A percentile compares a stretch with the other conserved stretches of the same genome.
phyloP scores from a whole-genome alignment of 73 alveolate genomes.

The Breviolum minutum region DNA sequence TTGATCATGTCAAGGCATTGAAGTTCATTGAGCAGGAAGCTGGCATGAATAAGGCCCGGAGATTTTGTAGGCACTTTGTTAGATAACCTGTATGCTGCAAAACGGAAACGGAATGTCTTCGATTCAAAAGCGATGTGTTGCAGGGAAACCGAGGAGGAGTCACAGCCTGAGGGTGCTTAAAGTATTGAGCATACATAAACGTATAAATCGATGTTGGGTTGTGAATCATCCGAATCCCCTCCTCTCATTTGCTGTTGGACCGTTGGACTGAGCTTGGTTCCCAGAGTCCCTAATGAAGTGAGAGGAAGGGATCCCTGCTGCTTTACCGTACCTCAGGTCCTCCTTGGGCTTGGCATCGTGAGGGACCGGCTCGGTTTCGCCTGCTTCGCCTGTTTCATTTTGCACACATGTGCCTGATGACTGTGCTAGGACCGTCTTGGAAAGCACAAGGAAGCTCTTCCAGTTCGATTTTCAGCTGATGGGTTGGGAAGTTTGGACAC shows the following conservation, averaged over 20 bases:
- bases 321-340: not conserved
- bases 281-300: not conserved
- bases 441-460: slow-evolving; percentile 91
- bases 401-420: not conserved
- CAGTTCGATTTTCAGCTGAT: slow-evolving; percentile 4
- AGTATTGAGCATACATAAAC: too few relatives aligned
- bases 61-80: not conserved
- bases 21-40: slow-evolving; percentile 92
- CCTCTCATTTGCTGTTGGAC: not conserved
- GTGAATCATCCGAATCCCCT: too few relatives aligned
- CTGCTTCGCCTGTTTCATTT: not conserved
- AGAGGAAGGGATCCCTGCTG: not conserved
- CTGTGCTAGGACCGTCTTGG: slow-evolving; percentile 54
- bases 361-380: slow-evolving; percentile 41
- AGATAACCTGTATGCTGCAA: too few relatives aligned
- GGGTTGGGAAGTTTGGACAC: not conserved
- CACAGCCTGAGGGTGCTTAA: not conserved
- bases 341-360: slow-evolving; percentile 84
- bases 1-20: not conserved
- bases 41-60: slow-evolving; percentile 57
- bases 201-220: not conserved
- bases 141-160: slow-evolving; percentile 93
- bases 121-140: not conserved
- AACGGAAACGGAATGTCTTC: not conserved
- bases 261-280: not conserved